Conservation (phyloP, 208 protist genomes). For the Crithidia expoeki region DNA sequence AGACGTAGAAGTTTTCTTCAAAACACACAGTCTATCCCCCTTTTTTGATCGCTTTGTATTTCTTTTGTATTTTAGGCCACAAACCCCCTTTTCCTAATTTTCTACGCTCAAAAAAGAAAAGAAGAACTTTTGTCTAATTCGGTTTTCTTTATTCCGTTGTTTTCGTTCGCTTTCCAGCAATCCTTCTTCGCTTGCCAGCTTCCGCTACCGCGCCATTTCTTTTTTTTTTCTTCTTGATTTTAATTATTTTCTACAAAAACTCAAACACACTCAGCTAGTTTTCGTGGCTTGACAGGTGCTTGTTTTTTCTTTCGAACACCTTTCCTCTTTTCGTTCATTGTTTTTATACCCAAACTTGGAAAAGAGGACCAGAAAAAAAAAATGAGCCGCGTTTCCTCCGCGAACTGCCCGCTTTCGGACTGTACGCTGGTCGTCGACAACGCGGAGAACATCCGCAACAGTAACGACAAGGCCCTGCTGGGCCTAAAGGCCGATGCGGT, state of each 20-base stretch:
- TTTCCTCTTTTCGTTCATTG: neutral
- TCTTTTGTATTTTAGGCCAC: constrained; percentile 5
- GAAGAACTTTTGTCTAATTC: neutral
- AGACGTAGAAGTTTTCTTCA: constrained; percentile 29
- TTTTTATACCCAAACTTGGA: constrained; percentile 2
- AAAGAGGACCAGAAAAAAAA: neutral
- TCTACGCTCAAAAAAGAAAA: neutral
- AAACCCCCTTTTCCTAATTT: neutral
- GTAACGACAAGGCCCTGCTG: constrained; percentile 17
- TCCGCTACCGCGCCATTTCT: neutral
- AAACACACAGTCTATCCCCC: constrained; percentile 11
- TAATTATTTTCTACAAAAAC: too few species aligned
- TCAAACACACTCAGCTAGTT: too few species aligned
- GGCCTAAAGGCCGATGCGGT: constrained; percentile 2
- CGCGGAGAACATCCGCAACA: constrained; percentile 71
- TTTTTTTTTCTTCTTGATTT: too few species aligned
- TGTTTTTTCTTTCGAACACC: neutral
- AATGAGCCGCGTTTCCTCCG: constrained; percentile 26
- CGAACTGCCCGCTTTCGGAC: constrained; percentile 57
- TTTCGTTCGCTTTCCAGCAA: neutral
- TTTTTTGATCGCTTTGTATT: neutral
- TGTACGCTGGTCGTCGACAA: constrained; percentile 82
- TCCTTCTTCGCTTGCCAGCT: neutral
- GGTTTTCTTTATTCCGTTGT: neutral
- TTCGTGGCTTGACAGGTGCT: too few species aligned